Evolutionary conservation across 2,329 filamentous ascomycete genomes (phyloP).

Genomic region (Exophiala calicioides): DNA sequence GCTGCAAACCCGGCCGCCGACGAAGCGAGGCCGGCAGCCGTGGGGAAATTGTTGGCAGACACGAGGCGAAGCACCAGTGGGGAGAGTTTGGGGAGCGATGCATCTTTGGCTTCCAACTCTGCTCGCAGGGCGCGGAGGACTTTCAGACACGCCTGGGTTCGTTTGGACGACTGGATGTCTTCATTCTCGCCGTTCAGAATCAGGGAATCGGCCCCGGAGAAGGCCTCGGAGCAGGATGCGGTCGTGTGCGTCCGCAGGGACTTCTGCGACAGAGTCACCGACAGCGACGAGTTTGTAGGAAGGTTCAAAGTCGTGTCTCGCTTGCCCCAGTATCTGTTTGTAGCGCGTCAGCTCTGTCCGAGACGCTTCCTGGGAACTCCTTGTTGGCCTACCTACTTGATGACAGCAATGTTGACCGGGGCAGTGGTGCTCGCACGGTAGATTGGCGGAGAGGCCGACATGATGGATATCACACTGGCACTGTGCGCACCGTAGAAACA

Average conservation of each 20-base stretch:
- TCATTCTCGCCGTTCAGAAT: constrained; percentile 80
- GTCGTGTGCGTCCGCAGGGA: constrained; percentile 96
- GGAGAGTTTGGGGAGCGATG: constrained; percentile 79
- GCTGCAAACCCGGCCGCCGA: constrained; percentile 59
- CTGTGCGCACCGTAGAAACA: constrained; percentile 14
- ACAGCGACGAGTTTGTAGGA: constrained; percentile 96
- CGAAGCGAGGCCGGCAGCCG: constrained; percentile 77
- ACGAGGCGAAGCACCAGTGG: constrained; percentile 78
- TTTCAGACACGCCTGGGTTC: constrained; percentile 92
- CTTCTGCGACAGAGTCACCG: constrained; percentile 89
- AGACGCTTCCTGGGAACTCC: too few species aligned
- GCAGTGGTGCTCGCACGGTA: constrained; percentile 95
- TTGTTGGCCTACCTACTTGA: constrained; percentile 34
- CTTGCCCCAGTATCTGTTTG: constrained; percentile 90
- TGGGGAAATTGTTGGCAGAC: constrained; percentile 98
- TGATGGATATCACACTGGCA: too few species aligned
- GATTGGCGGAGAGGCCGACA: constrained; percentile 46
- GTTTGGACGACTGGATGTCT: constrained; percentile 75
- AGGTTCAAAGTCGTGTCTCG: constrained; percentile 91
- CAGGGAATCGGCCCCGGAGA: constrained; percentile 66
- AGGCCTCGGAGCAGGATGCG: constrained; percentile 79
- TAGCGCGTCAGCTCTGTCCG: too few species aligned
- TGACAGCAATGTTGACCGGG: constrained; percentile 44
- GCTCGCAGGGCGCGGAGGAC: constrained; percentile 77
- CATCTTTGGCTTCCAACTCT: constrained; percentile 69